Percentiles rank a stretch among this genome's conserved stretches.
Evolutionary conservation across 2,329 filamentous ascomycete genomes (phyloP).

Genomic region (Aschersonia sp.): DNA sequence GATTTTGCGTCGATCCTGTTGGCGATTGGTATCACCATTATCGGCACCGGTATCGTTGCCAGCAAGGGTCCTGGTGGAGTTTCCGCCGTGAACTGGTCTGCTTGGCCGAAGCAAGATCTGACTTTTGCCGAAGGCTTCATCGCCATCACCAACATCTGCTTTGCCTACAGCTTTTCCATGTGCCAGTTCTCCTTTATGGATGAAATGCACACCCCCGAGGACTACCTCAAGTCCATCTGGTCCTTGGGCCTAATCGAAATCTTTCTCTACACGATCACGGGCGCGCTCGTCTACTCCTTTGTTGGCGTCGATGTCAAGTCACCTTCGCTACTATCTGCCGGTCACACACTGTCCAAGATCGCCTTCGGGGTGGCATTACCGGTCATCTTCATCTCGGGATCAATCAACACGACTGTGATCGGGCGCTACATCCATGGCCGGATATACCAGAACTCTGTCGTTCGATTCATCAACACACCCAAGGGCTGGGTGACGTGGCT

Average conservation of each 20-base stretch:
- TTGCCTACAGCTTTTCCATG: slow-evolving; percentile 48
- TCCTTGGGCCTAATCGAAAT: slow-evolving; percentile 48
- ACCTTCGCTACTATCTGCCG: slow-evolving; percentile 54
- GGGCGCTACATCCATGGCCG: slow-evolving; percentile 31
- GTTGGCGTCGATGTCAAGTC: slow-evolving; percentile 47
- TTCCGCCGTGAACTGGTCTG: slow-evolving; percentile 23
- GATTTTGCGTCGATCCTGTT: slow-evolving; percentile 47
- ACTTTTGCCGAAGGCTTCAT: slow-evolving; percentile 41
- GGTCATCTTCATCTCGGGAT: slow-evolving; percentile 61
- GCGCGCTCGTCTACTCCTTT: slow-evolving; percentile 54
- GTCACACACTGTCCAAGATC: slow-evolving; percentile 43
- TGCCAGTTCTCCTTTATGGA: slow-evolving; percentile 39
- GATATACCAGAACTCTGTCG: slow-evolving; percentile 26
- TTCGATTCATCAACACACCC: slow-evolving; percentile 31
- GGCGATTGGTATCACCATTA: slow-evolving; percentile 52
- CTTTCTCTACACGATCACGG: slow-evolving; percentile 50
- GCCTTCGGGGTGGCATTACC: slow-evolving; percentile 57
- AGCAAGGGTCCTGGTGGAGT: slow-evolving; percentile 15
- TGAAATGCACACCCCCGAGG: slow-evolving; percentile 33
- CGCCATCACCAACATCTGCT: slow-evolving; percentile 52
- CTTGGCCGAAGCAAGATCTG: slow-evolving; percentile 28
- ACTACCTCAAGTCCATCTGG: slow-evolving; percentile 40
- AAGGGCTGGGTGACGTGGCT: slow-evolving; percentile 41
- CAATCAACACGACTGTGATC: slow-evolving; percentile 44
- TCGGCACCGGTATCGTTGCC: slow-evolving; percentile 40